Evolutionary conservation across 257 asterid species (phyloP), one percentile per base, ranked within the genome.

Genomic region (Nicotiana obtusifolia): DNA sequence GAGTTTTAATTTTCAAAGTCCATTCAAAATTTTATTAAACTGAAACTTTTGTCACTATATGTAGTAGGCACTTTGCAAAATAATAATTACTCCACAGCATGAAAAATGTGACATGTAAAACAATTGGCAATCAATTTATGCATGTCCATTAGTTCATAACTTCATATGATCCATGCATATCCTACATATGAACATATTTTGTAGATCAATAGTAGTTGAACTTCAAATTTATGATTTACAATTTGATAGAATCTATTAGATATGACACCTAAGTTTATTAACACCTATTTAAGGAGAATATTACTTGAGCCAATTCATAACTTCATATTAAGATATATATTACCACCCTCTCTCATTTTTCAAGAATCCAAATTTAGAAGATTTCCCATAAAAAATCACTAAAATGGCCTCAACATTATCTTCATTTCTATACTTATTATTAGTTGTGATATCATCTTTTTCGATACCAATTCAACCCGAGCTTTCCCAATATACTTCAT

Each of bases 211-310:
- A 7, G 11, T 41, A 24, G 16, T 7, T 47, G 8, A 8, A 17
- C 61, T 56, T 17, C 61, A 56, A 56, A 56, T 56, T 56, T 56
- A 17, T 17, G 61, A 56, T 19, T 5, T 17, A 6, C n/a, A 56
- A 17, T 5, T 5, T 17, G 22, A 56, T 16, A 56, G 9, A 47
- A 73, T 73, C 10, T 24, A 24, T 24, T 49, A 73, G 44, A 7
- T 7, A 73, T 5, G 24, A 24, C 62, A 75, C 15, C 44, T 75
- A 47, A 75, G 44, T 49, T 75, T 15, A 47, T 47, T 24, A 49
- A 26, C 8, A 47, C 44, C 80, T 75, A 49, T 75, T 24, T 75
- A 75, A 75, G 62, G 80, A 49, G 62, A 75, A 75, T 49, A 22
- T 15, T 75, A 4, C 31, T 16, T 2, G 8, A 19, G 59, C 19